These are phyloP conservation scores for Apiotrichum porosum DNA, from an alignment of 1,284 basidiomycete genomes.

Conservation along the genomic window DNA sequence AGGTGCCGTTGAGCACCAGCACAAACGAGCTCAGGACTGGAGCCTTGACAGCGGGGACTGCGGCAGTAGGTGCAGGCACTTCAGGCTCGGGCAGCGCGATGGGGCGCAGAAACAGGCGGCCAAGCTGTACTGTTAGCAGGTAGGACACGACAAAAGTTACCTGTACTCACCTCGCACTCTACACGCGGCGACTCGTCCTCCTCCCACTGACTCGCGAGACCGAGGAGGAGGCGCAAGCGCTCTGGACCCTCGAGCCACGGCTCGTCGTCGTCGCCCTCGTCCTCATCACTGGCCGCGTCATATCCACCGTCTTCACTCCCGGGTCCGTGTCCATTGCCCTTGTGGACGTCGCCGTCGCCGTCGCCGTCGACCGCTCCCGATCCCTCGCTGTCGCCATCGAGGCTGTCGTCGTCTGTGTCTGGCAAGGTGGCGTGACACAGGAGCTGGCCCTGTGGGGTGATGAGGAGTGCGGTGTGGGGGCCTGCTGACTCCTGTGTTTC, in stretches of 20 bases:
- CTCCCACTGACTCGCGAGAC: slow-evolving; percentile 36
- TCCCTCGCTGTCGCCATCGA: slow-evolving; percentile 13
- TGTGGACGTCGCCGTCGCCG: slow-evolving; percentile 1
- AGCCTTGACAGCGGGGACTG: slow-evolving; percentile 13
- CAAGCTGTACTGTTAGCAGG: slow-evolving; percentile 23
- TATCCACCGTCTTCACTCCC: too few relatives aligned
- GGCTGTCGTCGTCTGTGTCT: slow-evolving; percentile 5
- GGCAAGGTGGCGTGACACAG: slow-evolving; percentile 18
- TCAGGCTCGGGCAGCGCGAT: slow-evolving; percentile 21
- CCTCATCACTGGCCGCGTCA: slow-evolving; percentile 10
- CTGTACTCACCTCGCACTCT: slow-evolving; percentile 32
- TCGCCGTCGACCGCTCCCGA: too few relatives aligned
- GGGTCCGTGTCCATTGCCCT: too few relatives aligned
- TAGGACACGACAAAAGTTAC: not conserved
- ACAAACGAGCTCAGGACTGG: slow-evolving; percentile 16
- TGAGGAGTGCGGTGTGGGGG: slow-evolving; percentile 31
- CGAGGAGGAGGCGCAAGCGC: slow-evolving; percentile 31
- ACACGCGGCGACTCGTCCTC: slow-evolving; percentile 33
- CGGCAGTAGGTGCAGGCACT: slow-evolving; percentile 3
- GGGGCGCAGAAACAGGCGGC: slow-evolving; percentile 21
- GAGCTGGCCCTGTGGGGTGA: slow-evolving; percentile 29
- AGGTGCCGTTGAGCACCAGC: slow-evolving; percentile 29
- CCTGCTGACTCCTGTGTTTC: slow-evolving; percentile 9
- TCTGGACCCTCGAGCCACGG: slow-evolving; percentile 38
- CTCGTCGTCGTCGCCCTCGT: slow-evolving; percentile 13